Evolutionary conservation across 2,329 filamentous ascomycete genomes (phyloP), one percentile per base, ranked within the genome.

Genomic region (Bipolaris sorokiniana): DNA sequence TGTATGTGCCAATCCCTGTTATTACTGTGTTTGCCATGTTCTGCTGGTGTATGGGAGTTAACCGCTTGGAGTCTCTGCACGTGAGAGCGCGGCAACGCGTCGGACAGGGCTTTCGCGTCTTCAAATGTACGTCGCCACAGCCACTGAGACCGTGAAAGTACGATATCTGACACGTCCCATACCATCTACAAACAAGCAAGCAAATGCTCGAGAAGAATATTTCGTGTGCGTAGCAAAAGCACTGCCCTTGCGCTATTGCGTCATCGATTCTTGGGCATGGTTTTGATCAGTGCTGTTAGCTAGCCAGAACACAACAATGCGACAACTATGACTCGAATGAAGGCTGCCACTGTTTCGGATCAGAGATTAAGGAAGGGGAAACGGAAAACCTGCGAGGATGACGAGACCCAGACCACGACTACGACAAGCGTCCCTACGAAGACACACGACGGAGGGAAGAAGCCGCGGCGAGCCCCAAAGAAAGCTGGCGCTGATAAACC

Each of bases 401-500:
- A 72, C 45, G 53, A 57, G 13, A 42, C 44, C 11, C 45, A 41
- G 3, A 57, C 56, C 44, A 64, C 67, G 2, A 75, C 74, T 3
- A 82, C 77, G 3, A 79, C 77, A 1, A 80, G 74, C 18, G 70
- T 86, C 15, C 80, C 82, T 3, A 86, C 84, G 1, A 87, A 86
- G 69, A 82, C 78, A 23, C 77, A 83, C 46, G 84, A 87, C 79
- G 84, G 84, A 41, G 82, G 82, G 23, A 80, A 82, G 64, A 81
- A 84, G 62, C 80, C 82, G 15, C 74, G 78, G 37, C 75, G 83
- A 61, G 77, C 74, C 6, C 67, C 77, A 5, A 83, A 81, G 49
- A 71, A 68, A 48, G 67, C 58, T 22, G 72, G 67, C 33, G 60
- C 69, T 3, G 56, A 49, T 4, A 76, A 74, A 48, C 79, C 80